Evolutionary conservation across 2,329 filamentous ascomycete genomes (phyloP).

Genomic region (Aspergillus sp.): DNA sequence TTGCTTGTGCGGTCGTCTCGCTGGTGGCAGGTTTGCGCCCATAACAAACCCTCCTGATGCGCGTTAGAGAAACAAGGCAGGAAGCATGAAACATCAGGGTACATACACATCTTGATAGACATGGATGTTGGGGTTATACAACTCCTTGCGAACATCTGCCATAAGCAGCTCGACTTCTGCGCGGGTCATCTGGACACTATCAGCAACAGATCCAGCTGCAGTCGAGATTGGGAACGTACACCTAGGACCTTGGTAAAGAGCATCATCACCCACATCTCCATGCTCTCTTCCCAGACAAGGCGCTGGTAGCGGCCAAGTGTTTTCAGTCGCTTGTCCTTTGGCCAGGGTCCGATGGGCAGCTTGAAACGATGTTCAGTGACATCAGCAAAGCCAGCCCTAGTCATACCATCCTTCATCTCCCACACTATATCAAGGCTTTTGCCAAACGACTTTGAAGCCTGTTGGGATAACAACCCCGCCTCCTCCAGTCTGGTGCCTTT

Average conservation of each 20-base stretch:
- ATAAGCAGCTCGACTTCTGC: background rate
- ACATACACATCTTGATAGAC: background rate
- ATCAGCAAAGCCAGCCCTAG: slow-evolving; percentile 16
- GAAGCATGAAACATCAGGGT: background rate
- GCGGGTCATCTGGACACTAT: background rate
- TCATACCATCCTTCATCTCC: slow-evolving; percentile 18
- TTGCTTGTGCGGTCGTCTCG: too few relatives aligned
- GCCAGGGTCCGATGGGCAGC: slow-evolving; percentile 16
- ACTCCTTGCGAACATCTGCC: background rate
- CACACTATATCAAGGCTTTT: slow-evolving; percentile 14
- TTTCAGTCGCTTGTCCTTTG: slow-evolving; percentile 9
- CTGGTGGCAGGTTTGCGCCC: background rate
- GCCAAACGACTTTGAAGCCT: slow-evolving; percentile 20
- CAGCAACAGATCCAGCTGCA: background rate
- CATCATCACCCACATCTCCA: slow-evolving; percentile 21
- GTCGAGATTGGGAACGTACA: too few relatives aligned
- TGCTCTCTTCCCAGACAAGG: slow-evolving; percentile 16
- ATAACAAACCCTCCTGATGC: background rate
- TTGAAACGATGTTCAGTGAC: slow-evolving; percentile 18
- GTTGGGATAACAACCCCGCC: slow-evolving; percentile 9
- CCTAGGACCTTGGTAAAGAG: slow-evolving; percentile 17
- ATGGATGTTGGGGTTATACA: background rate
- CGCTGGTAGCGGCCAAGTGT: slow-evolving; percentile 15
- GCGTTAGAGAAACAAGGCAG: background rate
- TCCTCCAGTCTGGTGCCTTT: slow-evolving; percentile 21